Evolutionary conservation across 2,329 filamentous ascomycete genomes (phyloP), one percentile per base, ranked within the genome.

Genomic region (Diaporthe vexans): DNA sequence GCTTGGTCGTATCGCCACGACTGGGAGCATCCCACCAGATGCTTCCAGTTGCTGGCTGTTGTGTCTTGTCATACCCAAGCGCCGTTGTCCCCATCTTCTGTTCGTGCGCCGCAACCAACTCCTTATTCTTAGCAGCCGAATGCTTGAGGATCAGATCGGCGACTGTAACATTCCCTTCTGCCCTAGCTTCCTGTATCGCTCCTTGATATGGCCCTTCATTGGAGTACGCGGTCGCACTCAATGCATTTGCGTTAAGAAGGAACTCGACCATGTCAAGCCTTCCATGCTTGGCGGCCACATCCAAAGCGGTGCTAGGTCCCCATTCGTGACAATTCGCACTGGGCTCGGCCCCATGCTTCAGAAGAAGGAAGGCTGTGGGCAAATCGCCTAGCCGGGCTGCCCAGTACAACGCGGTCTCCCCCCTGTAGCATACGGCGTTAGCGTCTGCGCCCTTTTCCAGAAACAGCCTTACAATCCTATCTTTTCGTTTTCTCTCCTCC

Each of bases 181-280:
- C 0, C 40, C 37, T 40, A 10, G 71, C 48, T 4, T 0, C 0
- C 13, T 48, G 0, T 26, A 73, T 69, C 3, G 71, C 71, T 6
- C 24, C 35, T 40, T 77, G 73, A 17, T 73, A 75, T 5, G n/a
- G 26, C 21, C 24, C 57, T 7, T 24, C 24, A 4, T 59, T 37
- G 8, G 40, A 52, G 0, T 1, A 7, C 7, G 21, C 29, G 10
- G 21, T 73, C 2, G 2, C 13, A 33, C 70, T 73, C 4, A 54
- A 5, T 4, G 43, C 73, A 43, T 71, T 71, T 13, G 56, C 61
- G 21, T 75, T 75, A n/a, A 75, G 29, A 9, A 75, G 54, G 1
- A 73, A 37, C 10, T 70, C 43, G 4, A 57, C 71, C 57, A 75
- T 67, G 43, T 75, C 73, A n/a, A 75, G 21, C 13, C 70, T 24